phyloP scores from a whole-genome alignment of 169 alveolate genomes.

The Eimeria tenella region DNA sequence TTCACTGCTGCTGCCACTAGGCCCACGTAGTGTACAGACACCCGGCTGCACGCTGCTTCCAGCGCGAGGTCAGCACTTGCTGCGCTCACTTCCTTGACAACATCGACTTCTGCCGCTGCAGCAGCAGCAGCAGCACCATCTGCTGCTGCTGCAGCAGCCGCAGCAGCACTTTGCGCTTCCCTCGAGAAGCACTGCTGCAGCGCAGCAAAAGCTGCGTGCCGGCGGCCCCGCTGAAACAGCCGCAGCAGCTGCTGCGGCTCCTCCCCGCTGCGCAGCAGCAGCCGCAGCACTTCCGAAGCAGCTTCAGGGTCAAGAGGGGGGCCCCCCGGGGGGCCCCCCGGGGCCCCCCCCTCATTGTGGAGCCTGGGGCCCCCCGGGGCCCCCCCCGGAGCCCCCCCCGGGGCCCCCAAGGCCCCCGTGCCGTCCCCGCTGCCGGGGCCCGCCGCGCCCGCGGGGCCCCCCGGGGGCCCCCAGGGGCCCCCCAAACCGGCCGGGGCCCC shows the following conservation, averaged over 20 bases:
- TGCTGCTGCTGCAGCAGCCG: not conserved
- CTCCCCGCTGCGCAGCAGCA: conserved; percentile 42
- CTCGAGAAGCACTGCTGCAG: conserved; percentile 5
- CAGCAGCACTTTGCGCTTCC: conserved; percentile 6
- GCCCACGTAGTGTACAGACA: conserved; percentile 43
- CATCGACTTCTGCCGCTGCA: not conserved
- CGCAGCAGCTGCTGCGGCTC: conserved; percentile 57
- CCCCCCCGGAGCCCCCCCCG: not conserved
- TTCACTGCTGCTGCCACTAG: conserved; percentile 30
- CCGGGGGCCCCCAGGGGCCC: not conserved
- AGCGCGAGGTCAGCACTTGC: not conserved
- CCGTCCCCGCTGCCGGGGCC: not conserved
- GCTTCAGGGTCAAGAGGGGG: conserved; percentile 21
- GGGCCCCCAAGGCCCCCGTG: not conserved
- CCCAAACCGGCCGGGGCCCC: not conserved
- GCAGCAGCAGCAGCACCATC: not conserved
- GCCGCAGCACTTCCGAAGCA: conserved; percentile 42
- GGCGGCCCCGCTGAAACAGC: conserved; percentile 57
- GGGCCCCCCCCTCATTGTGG: too few species aligned
- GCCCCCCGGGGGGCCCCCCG: too few species aligned
- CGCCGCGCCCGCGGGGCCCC: not conserved
- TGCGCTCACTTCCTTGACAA: not conserved
- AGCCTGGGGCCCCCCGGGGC: too few species aligned
- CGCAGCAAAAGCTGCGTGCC: conserved; percentile 10
- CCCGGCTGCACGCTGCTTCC: conserved; percentile 73